Conservation (phyloP, 352 stramenopile genomes). For the Hyaloperonospora arabidopsidis region DNA sequence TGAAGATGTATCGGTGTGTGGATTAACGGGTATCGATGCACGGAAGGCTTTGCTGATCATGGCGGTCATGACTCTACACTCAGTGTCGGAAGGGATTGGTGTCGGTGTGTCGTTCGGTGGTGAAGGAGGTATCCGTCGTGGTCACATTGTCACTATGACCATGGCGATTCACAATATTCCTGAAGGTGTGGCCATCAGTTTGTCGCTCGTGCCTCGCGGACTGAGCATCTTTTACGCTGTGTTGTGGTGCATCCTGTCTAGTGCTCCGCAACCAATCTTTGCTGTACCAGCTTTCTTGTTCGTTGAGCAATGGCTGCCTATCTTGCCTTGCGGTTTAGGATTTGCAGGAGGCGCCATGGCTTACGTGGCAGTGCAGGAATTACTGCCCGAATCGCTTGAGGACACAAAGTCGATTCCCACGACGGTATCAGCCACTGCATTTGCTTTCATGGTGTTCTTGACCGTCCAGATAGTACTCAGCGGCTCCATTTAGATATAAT, state of each 20-base stretch:
- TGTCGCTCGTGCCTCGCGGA: conserved; percentile 91
- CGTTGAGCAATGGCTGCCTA: conserved; percentile 88
- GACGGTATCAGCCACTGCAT: conserved; percentile 55
- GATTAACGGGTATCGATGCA: conserved; percentile 73
- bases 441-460: conserved; percentile 77
- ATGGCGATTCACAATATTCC: conserved; percentile 98
- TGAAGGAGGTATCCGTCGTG: conserved; percentile 87
- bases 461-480: conserved; percentile 77
- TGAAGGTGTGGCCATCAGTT: conserved; percentile 92
- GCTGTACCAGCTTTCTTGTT: conserved; percentile 94
- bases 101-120: conserved; percentile 97
- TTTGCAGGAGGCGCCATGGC: conserved; percentile 97
- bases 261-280: conserved; percentile 93
- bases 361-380: conserved; percentile 88
- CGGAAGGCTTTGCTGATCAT: conserved; percentile 94
- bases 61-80: conserved; percentile 98
- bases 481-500: conserved; percentile 29
- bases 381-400: conserved; percentile 76
- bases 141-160: conserved; percentile 95
- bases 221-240: conserved; percentile 81
- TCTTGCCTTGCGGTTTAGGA: conserved; percentile 92
- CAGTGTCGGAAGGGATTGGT: conserved; percentile 94
- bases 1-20: conserved; percentile 90
- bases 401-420: conserved; percentile 73
- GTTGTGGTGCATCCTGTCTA: conserved; percentile 89